Evolutionary conservation across 176 grass and related monocot genomes (phyloP).

Genomic region (Coix lacrymajobi): DNA sequence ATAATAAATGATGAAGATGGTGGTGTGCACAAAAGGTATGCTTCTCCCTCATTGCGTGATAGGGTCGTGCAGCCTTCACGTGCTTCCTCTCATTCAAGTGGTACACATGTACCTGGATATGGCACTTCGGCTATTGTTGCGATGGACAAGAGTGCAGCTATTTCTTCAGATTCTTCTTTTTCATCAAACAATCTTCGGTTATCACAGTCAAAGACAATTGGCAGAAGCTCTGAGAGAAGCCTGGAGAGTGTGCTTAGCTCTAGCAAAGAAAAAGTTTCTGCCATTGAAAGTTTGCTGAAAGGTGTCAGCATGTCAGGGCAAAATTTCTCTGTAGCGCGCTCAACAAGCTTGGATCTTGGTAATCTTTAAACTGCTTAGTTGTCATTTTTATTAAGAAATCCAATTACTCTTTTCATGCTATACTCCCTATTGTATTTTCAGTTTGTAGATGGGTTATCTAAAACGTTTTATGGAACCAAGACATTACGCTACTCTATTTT

Average conservation of each 20-base stretch:
- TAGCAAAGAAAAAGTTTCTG: constrained; percentile 98
- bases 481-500: not conserved
- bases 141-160: constrained; percentile 83
- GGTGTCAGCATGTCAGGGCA: constrained; percentile 68
- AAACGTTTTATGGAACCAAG: not conserved
- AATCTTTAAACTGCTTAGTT: constrained; percentile 40
- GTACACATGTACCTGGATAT: constrained; percentile 65
- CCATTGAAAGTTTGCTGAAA: constrained; percentile 98
- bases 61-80: constrained; percentile 63
- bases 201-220: constrained; percentile 63
- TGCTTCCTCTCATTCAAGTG: constrained; percentile 47
- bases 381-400: constrained; percentile 29
- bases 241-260: constrained; percentile 88
- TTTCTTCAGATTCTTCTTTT: constrained; percentile 66
- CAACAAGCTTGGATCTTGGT: constrained; percentile 98
- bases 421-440: not conserved
- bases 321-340: constrained; percentile 61
- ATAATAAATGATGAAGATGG: constrained; percentile 98
- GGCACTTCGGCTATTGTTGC: constrained; percentile 95
- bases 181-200: constrained; percentile 60
- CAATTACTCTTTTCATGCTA: not conserved
- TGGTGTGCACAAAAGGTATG: constrained; percentile 86
- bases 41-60: constrained; percentile 88
- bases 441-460: not conserved
- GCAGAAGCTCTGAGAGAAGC: constrained; percentile 75